Base-by-base conservation (phyloP, 495 filamentous ascomycete genomes). In the Neohortaea acidophila region DNA sequence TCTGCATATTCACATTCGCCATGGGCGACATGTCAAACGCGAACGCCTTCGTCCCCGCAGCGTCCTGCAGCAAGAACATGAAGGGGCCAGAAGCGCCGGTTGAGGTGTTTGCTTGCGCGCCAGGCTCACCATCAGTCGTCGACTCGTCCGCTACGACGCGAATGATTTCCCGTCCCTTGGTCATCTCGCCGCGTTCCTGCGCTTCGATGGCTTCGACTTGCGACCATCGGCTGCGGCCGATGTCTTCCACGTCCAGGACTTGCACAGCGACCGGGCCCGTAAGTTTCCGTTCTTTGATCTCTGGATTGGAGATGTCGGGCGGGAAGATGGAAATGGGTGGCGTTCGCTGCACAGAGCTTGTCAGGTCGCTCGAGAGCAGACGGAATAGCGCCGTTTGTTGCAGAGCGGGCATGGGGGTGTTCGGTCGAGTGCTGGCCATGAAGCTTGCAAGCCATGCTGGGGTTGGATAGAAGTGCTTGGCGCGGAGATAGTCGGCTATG, bases 191-290 rank as follows among this genome's bases (percentile, higher is more conserved):
- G 6, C 85, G 67, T 54, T 85, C 80, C 7, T 73, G 61, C 30
- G 79, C 74, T 56, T 97, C 89, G 18, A 96, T 66, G 15, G 73
- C 73, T 49, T 94, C 86, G 26, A 93, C 70, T 50, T 92, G 81
- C 49, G 79, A 75, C 79, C 84, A 86, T 15, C 77, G 65, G 48
- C 77, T 81, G 11, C 67, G 68, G 11, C 74, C 68, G 27, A 96
- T 64, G 51, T 94, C 85, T 50, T 86, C 80, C 13, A 94, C 68
- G 32, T 83, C 83, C 0, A 92, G 57, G 0, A 94, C 72, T 54
- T 97, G 89, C 4, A 89, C 76, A 0, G 75, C 65, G 5, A 86
- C 65, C 14, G 82, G 66, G 0, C 65, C 66, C 0, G 58, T 25
- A 0, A 92, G 58, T 0, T 56, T 57, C 11, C 65, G 56, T 39